Conservation (phyloP, 805 yeast species). For the Candida sanyiensis region DNA sequence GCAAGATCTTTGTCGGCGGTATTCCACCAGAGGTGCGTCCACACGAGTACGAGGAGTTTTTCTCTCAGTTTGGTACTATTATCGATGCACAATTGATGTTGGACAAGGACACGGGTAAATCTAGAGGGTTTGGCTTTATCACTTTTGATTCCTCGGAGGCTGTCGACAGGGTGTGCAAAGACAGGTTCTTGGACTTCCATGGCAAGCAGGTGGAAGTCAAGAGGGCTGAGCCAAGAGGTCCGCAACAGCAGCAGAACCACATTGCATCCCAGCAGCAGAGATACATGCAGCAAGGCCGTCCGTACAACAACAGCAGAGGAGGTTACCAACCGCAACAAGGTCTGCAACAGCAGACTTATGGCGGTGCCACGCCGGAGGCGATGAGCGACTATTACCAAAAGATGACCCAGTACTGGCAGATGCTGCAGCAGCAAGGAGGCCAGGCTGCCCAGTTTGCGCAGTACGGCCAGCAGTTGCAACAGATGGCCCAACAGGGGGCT, state of each 20-base stretch:
- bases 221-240: constrained; percentile 78
- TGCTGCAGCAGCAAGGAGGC: constrained; percentile 37
- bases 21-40: constrained; percentile 92
- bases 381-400: constrained; percentile 60
- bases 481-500: constrained; percentile 9
- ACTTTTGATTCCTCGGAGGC: constrained; percentile 94
- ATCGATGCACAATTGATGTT: constrained; percentile 96
- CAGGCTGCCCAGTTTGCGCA: constrained; percentile 29
- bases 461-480: constrained; percentile 25
- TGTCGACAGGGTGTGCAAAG: constrained; percentile 80
- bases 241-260: constrained; percentile 42
- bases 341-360: constrained; percentile 11
- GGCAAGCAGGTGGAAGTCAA: constrained; percentile 83
- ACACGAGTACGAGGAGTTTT: constrained; percentile 79
- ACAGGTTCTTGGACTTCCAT: constrained; percentile 75
- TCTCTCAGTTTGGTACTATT: constrained; percentile 81
- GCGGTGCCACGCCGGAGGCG: constrained; percentile 40
- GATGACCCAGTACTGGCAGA: constrained; percentile 59
- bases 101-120: constrained; percentile 94
- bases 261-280: constrained; percentile 28
- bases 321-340: constrained; percentile 12
- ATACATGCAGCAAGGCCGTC: constrained; percentile 17
- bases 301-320: constrained; percentile 1
- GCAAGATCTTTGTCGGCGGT: constrained; percentile 97
- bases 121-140: constrained; percentile 95